Percentiles rank a stretch among this genome's conserved stretches.
phyloP scores from a whole-genome alignment of 495 filamentous ascomycete genomes.

The Aspergillus panamensis region DNA sequence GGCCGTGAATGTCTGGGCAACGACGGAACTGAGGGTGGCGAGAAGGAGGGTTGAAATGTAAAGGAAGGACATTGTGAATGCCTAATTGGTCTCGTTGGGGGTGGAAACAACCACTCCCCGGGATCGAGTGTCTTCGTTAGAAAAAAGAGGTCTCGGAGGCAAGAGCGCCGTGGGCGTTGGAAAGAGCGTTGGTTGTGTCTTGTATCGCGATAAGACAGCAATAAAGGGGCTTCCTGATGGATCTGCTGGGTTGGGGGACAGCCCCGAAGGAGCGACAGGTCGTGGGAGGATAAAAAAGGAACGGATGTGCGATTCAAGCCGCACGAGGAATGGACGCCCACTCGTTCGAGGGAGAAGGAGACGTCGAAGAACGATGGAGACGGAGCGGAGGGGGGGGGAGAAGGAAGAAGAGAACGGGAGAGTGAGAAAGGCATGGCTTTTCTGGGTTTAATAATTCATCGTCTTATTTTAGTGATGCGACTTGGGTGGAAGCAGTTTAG shows the following conservation, averaged over 20 bases:
- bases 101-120: constrained; percentile 13
- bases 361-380: constrained; percentile 12
- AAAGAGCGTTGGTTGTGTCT: constrained; percentile 3
- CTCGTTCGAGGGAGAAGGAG: constrained; percentile 13
- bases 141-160: not conserved
- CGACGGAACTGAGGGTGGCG: constrained; percentile 27
- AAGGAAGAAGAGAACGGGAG: constrained; percentile 10
- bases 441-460: not conserved
- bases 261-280: constrained; percentile 16
- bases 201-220: constrained; percentile 15
- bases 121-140: not conserved
- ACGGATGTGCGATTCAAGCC: constrained; percentile 32
- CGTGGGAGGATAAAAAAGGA: constrained; percentile 25
- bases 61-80: constrained; percentile 28
- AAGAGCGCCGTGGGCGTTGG: constrained; percentile 4
- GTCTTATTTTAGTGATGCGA: not conserved
- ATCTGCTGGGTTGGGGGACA: not conserved
- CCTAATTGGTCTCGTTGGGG: constrained; percentile 1
- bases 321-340: constrained; percentile 27
- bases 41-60: constrained; percentile 26
- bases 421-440: not conserved
- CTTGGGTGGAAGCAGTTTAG: too few species aligned
- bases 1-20: constrained; percentile 48
- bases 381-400: constrained; percentile 13
- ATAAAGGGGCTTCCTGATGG: constrained; percentile 20